Conservation (phyloP, 2,329 filamentous ascomycete species). For the Claviceps maximensis region DNA sequence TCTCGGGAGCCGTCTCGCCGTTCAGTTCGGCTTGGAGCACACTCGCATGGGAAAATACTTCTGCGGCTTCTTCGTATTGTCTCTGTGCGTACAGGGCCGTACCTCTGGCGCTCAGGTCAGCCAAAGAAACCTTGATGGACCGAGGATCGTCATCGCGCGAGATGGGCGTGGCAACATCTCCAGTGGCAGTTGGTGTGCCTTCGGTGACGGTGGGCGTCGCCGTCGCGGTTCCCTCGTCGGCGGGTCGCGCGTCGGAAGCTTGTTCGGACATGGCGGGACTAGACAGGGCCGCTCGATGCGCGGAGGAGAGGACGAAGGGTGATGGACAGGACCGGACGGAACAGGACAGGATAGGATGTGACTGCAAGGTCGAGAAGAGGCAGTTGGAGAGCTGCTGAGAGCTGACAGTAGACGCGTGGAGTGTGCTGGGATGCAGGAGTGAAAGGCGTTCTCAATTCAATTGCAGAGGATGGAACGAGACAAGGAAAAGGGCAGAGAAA, state of each 20-base stretch:
- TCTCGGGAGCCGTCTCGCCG: constrained; percentile 79
- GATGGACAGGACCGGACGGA: too few relatives aligned
- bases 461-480: background rate
- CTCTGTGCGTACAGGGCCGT: constrained; percentile 79
- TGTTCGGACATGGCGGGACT: constrained; percentile 11
- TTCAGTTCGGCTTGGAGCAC: constrained; percentile 85
- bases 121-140: constrained; percentile 50
- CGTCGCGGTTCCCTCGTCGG: constrained; percentile 5
- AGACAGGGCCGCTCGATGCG: background rate
- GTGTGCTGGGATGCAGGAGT: background rate
- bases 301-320: background rate
- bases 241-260: constrained; percentile 10
- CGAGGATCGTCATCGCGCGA: constrained; percentile 31
- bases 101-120: constrained; percentile 67
- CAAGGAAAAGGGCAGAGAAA: background rate
- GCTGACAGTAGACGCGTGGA: background rate
- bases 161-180: constrained; percentile 11
- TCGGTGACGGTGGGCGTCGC: constrained; percentile 3
- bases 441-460: background rate
- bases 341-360: background rate
- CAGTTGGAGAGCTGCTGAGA: too few relatives aligned
- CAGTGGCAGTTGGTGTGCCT: constrained; percentile 7
- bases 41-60: constrained; percentile 77
- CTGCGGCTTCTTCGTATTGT: constrained; percentile 73
- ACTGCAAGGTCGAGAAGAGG: too few relatives aligned